Evolutionary conservation across 371 early-diverging fungal species (phyloP), one percentile per base, ranked within the genome.

Genomic region (Umbelopsis sp.): DNA sequence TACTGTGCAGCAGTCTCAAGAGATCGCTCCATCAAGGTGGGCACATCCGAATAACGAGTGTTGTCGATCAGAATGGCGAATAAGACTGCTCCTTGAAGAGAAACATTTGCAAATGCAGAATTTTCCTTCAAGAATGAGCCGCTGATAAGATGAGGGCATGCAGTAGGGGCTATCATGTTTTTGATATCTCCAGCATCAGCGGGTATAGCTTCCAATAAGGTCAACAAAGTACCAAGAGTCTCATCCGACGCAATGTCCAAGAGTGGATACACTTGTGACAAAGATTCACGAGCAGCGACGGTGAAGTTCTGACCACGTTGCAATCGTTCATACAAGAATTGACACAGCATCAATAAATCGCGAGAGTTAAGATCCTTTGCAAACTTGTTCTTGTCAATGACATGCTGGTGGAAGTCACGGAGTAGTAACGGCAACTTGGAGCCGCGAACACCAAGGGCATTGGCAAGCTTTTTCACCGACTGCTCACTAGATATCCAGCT

Each of bases 291-390:
- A 11, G 89, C 75, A 6, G 91, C 86, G 41, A 70, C 66, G 53
- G 72, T 72, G 8, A 91, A 69, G 3, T 80, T 72, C 51, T 87
- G 85, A 32, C 92, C 92, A 41, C 92, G 87, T 69, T 91, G 90
- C 24, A 92, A 68, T 48, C 90, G 81, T 65, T 93, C 93, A 14
- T 84, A 79, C 22, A 87, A 70, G 65, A 91, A 86, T 6, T 83
- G 81, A 0, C 82, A 82, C 65, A 89, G 80, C 69, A 86, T 67
- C 64, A 87, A 52, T 72, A 87, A 82, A 50, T 85, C 85, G 63
- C 84, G 86, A 37, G 82, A 86, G 53, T 84, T 81, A 44, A 85
- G 80, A n/a, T 74, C 69, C 52, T 79, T 82, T 65, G 74, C 74
- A 25, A 79, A 79, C 44, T 65, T 72, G 35, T 70, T 77, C 29